These are phyloP conservation scores for Sclerospora graminicola DNA, from an alignment of 352 stramenopile genomes.

Conservation along the genomic window DNA sequence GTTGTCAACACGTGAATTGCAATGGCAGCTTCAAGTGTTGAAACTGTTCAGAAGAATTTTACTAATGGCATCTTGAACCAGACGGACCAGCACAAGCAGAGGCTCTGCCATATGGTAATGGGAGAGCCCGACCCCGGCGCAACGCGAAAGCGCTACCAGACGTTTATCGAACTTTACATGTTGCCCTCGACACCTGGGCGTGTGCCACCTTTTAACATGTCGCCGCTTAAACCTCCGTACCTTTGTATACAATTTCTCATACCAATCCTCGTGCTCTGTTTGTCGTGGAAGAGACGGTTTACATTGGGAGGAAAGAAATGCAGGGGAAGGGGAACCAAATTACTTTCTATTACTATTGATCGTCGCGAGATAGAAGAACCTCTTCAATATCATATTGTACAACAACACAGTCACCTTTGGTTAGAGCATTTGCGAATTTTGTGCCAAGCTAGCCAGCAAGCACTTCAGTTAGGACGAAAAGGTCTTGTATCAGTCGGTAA, in stretches of 20 bases:
- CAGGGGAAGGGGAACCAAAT: constrained; percentile 6
- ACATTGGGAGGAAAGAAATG: constrained; percentile 21
- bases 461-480: too few species aligned
- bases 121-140: constrained; percentile 1
- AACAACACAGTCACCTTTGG: constrained; percentile 2
- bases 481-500: too few species aligned
- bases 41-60: constrained; percentile 15
- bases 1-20: constrained; percentile 3
- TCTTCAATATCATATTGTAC: background rate
- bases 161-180: constrained; percentile 1
- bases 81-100: background rate
- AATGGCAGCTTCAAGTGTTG: constrained; percentile 4
- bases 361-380: constrained; percentile 7
- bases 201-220: too few species aligned
- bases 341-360: background rate
- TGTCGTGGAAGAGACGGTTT: constrained; percentile 23
- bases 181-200: background rate
- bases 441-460: constrained; percentile 6
- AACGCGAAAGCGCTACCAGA: constrained; percentile 11
- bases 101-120: constrained; percentile 5
- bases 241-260: constrained; percentile 21
- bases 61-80: constrained; percentile 1
- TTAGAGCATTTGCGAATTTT: constrained; percentile 30
- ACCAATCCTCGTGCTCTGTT: constrained; percentile 17
- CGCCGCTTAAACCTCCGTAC: constrained; percentile 6